Percentiles rank a stretch among this genome's conserved stretches.
Conservation (phyloP, 1,139 yeast species). For the Maudiozyma humilis region DNA sequence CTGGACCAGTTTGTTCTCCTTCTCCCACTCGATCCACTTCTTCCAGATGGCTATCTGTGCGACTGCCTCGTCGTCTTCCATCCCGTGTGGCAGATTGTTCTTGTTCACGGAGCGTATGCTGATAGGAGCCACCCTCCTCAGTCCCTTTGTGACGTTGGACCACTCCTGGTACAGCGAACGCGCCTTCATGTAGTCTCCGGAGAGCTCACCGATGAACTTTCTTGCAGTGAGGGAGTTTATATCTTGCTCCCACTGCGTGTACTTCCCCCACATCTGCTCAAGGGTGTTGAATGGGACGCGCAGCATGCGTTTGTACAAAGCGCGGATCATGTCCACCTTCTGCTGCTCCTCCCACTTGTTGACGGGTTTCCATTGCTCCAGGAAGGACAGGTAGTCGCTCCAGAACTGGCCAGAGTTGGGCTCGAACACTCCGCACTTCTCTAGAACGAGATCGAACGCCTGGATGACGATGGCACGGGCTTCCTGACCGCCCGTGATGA, state of each 20-base stretch:
- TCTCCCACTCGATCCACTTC: slow-evolving; percentile 75
- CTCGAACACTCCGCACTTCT: slow-evolving; percentile 66
- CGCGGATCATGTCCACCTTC: slow-evolving; percentile 67
- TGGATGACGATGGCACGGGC: slow-evolving; percentile 69
- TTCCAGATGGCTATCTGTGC: slow-evolving; percentile 51
- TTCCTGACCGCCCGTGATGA: slow-evolving; percentile 75
- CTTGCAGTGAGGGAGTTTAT: slow-evolving; percentile 71
- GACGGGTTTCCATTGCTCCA: slow-evolving; percentile 69
- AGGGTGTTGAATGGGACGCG: slow-evolving; percentile 65
- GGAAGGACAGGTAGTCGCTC: slow-evolving; percentile 75
- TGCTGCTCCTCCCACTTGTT: slow-evolving; percentile 86
- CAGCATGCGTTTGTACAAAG: slow-evolving; percentile 62
- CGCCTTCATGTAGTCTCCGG: slow-evolving; percentile 85
- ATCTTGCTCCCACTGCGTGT: slow-evolving; percentile 76
- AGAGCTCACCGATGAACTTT: slow-evolving; percentile 73
- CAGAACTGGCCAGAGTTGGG: slow-evolving; percentile 64
- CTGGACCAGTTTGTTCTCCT: slow-evolving; percentile 56
- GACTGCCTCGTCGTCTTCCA: slow-evolving; percentile 29
- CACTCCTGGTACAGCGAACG: slow-evolving; percentile 72
- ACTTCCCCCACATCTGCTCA: slow-evolving; percentile 73
- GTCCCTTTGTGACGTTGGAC: slow-evolving; percentile 45
- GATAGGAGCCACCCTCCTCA: slow-evolving; percentile 33
- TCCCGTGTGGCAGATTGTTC: slow-evolving; percentile 34
- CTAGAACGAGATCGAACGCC: slow-evolving; percentile 80
- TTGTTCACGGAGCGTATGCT: slow-evolving; percentile 30